Base-by-base conservation (phyloP, 2,329 filamentous ascomycete species). In the Fusarium marasasianum region DNA sequence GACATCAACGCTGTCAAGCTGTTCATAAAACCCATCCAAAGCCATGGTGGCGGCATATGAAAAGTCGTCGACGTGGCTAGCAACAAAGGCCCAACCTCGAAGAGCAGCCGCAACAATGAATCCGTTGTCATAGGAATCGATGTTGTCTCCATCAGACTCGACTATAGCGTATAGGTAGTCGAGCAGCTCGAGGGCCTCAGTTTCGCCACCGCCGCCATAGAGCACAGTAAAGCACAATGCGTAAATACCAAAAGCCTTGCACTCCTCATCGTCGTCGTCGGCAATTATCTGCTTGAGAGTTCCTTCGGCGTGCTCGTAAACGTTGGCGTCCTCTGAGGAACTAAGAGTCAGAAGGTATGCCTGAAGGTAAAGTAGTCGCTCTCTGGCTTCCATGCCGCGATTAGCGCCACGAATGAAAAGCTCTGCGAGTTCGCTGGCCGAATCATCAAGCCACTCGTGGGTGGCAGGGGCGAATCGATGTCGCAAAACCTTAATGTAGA, bases 11-110 rank as follows among this genome's bases (percentile, higher is more conserved):
- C 93, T 94, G 68, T 95, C 91, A 24, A 98, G 91, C 82, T 97
- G 95, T 54, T 97, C 94, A 47, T 94, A 91, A 76, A 98, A 94
- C 5, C 92, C 91, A 60, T 96, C 93, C 77, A 96, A 89, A 22
- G 93, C 92, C 35, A 90, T 84, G 72, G 94, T 91, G 38, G 92
- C 94, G 69, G 91, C 87, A 22, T 89, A 88, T 75, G 93, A 90
- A 48, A 95, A 86, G 77, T 96, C 93, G 8, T 95, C 92, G 12
- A 96, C 84, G 69, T 93, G 90, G 8, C 93, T 95, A 10, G 93
- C 93, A 10, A 97, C 88, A 73, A 96, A 92, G 3, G 92, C 92
- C 93, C 94, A 97, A 66, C 92, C 90, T 73, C 92, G 89, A 3
- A 97, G 85, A 0, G 94, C 93, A 2, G 94, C 93, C 8, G 90